Evolutionary conservation across 2,329 filamentous ascomycete species (phyloP).

Genomic region (Trichophyton benhamiae): DNA sequence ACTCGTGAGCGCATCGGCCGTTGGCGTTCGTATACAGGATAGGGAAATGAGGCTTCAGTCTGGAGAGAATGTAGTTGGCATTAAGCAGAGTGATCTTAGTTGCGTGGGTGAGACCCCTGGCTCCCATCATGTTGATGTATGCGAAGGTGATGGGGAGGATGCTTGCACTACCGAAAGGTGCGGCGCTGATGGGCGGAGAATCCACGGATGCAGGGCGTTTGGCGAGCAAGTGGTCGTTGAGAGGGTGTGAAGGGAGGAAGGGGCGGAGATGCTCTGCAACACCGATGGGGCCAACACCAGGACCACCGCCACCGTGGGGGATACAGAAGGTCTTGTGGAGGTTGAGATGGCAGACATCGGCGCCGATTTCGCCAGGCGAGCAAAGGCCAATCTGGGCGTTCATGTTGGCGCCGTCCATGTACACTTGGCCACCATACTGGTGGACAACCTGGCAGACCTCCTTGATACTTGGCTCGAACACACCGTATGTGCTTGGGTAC

Average conservation of each 20-base stretch:
- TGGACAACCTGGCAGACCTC: slow-evolving; percentile 77
- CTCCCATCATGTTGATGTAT: slow-evolving; percentile 89
- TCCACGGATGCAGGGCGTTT: slow-evolving; percentile 30
- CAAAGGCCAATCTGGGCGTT: slow-evolving; percentile 94
- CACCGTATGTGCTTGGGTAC: slow-evolving; percentile 87
- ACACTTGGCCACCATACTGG: slow-evolving; percentile 78
- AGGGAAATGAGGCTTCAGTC: slow-evolving; percentile 71
- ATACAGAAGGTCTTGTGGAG: slow-evolving; percentile 99
- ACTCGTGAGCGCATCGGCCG: slow-evolving; percentile 88
- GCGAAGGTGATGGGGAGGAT: slow-evolving; percentile 92
- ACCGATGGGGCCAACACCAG: slow-evolving; percentile 86
- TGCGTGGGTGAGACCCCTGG: slow-evolving; percentile 68
- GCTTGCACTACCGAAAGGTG: slow-evolving; percentile 75
- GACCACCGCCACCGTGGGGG: slow-evolving; percentile 86
- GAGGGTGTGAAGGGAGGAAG: slow-evolving; percentile 62
- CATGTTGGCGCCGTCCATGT: slow-evolving; percentile 99
- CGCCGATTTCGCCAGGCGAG: slow-evolving; percentile 87
- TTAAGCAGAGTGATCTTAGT: slow-evolving; percentile 90
- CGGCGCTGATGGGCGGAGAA: slow-evolving; percentile 60
- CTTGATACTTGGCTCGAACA: slow-evolving; percentile 84
- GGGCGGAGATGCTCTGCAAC: slow-evolving; percentile 69
- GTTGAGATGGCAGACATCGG: slow-evolving; percentile 93
- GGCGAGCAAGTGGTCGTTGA: slow-evolving; percentile 38
- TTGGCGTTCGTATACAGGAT: slow-evolving; percentile 90
- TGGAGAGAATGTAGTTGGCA: slow-evolving; percentile 89